Evolutionary conservation across 441 rosid species (phyloP).

Genomic region (Manihot esculenta): DNA sequence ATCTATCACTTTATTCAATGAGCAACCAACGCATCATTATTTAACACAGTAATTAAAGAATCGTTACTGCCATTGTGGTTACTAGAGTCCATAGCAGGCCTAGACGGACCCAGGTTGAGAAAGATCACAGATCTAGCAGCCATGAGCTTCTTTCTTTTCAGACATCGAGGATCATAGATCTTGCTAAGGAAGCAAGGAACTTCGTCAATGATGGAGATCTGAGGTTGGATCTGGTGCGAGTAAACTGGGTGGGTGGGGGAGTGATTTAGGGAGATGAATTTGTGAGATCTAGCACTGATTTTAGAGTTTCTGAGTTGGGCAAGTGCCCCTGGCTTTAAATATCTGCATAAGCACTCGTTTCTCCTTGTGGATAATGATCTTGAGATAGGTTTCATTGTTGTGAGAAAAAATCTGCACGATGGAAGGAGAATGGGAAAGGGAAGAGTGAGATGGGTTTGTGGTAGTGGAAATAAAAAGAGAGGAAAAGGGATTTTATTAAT

Average conservation of each 20-base stretch:
- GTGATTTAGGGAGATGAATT: slow-evolving; percentile 20
- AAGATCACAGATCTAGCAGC: slow-evolving; percentile 45
- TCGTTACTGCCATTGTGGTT: not conserved
- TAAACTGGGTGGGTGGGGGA: slow-evolving; percentile 7
- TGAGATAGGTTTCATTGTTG: slow-evolving; percentile 9
- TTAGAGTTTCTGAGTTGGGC: slow-evolving; percentile 57
- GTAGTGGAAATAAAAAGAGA: not conserved
- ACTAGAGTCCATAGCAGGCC: slow-evolving; percentile 4
- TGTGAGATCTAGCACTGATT: slow-evolving; percentile 41
- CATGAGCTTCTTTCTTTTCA: slow-evolving; percentile 45
- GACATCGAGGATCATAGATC: slow-evolving; percentile 37
- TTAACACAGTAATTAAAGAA: slow-evolving; percentile 14
- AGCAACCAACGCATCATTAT: slow-evolving; percentile 13
- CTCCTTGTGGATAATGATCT: slow-evolving; percentile 3
- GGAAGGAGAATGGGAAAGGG: not conserved
- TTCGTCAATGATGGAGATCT: slow-evolving; percentile 25
- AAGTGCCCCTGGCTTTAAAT: slow-evolving; percentile 67
- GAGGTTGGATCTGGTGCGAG: slow-evolving; percentile 26
- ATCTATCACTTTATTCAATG: slow-evolving; percentile 4
- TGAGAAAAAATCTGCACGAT: not conserved
- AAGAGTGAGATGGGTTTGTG: too few relatives aligned
- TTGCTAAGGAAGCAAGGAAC: slow-evolving; percentile 39
- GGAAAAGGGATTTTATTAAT: not conserved
- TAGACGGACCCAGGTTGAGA: slow-evolving; percentile 16
- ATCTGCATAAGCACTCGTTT: slow-evolving; percentile 23